These are phyloP conservation scores for Lolium perenne DNA, from an alignment of 176 grass and related monocot genomes.

Conservation along the genomic window DNA sequence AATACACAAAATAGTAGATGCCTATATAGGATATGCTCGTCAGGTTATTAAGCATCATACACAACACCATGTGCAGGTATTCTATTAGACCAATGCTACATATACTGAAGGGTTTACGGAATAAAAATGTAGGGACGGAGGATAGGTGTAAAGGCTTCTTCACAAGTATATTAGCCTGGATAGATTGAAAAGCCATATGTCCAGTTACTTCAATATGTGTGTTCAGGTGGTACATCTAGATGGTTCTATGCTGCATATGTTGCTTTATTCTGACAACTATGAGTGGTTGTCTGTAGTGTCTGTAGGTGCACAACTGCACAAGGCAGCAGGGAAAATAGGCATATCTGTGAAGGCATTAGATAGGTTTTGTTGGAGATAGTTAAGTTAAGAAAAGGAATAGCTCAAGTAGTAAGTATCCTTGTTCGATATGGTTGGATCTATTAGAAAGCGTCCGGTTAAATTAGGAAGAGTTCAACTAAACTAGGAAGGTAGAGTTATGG, in stretches of 20 bases:
- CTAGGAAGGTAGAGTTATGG: constrained; percentile 19
- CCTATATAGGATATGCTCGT: not conserved
- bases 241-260: not conserved
- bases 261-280: not conserved
- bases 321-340: not conserved
- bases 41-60: constrained; percentile 13
- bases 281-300: not conserved
- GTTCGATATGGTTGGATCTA: not conserved
- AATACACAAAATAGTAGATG: not conserved
- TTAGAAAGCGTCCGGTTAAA: constrained; percentile 7
- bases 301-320: not conserved
- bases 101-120: constrained; percentile 4
- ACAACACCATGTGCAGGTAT: not conserved
- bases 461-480: constrained; percentile 8
- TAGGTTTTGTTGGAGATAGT: not conserved
- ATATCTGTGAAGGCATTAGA: not conserved
- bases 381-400: not conserved
- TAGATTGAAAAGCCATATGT: not conserved
- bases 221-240: not conserved
- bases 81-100: constrained; percentile 4
- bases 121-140: constrained; percentile 3
- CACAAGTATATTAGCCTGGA: not conserved
- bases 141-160: not conserved
- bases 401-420: not conserved
- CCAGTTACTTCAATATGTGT: constrained; percentile 16